Conservation (phyloP, 371 early-diverging fungal genomes). For the Haplosporangium sp. region DNA sequence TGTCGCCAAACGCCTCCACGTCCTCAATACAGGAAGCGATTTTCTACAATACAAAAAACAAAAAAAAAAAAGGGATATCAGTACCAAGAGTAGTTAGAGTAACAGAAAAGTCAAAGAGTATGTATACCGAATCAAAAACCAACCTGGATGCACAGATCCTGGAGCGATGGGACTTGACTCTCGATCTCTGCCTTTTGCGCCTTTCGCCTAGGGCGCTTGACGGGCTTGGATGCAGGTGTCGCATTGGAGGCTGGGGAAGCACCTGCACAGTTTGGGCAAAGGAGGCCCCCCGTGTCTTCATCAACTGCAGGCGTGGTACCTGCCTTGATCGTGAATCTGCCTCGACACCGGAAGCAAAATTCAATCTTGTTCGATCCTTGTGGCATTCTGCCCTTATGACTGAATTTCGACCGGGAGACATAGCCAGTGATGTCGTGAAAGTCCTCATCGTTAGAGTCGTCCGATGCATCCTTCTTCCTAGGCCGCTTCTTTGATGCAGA, state of each 20-base stretch:
- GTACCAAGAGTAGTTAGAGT: neutral
- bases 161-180: constrained; percentile 59
- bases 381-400: constrained; percentile 56
- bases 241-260: constrained; percentile 15
- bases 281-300: constrained; percentile 36
- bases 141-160: constrained; percentile 77
- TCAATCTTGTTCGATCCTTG: constrained; percentile 59
- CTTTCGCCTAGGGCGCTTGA: constrained; percentile 50
- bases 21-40: constrained; percentile 80
- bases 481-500: constrained; percentile 52
- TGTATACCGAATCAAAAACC: constrained; percentile 4
- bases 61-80: neutral
- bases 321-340: constrained; percentile 61
- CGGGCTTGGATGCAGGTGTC: constrained; percentile 28
- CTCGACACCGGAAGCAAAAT: constrained; percentile 73
- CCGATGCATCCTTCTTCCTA: constrained; percentile 54
- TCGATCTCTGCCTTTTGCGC: constrained; percentile 35
- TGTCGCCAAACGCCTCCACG: constrained; percentile 86
- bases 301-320: constrained; percentile 37
- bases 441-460: constrained; percentile 57
- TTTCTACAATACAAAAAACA: constrained; percentile 48
- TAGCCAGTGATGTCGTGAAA: constrained; percentile 52
- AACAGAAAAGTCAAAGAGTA: neutral
- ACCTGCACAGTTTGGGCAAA: constrained; percentile 66
- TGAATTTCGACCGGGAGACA: constrained; percentile 51